Evolutionary conservation across 768 basidiomycete genomes (phyloP).

Genomic region (Tylopilus balloui): DNA sequence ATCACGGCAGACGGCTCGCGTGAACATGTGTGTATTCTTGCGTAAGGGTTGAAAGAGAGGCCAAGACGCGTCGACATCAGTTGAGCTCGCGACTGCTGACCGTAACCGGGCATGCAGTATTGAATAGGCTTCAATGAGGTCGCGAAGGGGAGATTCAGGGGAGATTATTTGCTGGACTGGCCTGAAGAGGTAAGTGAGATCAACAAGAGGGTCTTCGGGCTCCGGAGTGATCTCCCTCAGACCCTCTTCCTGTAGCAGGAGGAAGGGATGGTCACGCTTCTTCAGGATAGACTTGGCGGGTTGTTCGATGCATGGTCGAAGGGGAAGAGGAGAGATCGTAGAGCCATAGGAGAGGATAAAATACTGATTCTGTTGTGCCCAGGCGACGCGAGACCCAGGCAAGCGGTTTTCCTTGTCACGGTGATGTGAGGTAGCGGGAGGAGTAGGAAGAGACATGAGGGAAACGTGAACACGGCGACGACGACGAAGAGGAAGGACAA

Average conservation of each 20-base stretch:
- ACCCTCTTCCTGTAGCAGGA: constrained; percentile 39
- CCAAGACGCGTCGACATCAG: constrained; percentile 59
- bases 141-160: constrained; percentile 42
- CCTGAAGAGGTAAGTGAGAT: constrained; percentile 59
- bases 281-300: constrained; percentile 73
- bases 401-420: constrained; percentile 49
- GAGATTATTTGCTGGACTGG: constrained; percentile 60
- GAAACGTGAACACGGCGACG: constrained; percentile 8
- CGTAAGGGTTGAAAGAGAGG: constrained; percentile 70
- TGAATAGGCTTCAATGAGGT: constrained; percentile 72
- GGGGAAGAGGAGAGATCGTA: constrained; percentile 20
- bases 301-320: constrained; percentile 37
- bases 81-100: constrained; percentile 35
- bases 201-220: constrained; percentile 59
- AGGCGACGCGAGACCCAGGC: constrained; percentile 41
- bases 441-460: constrained; percentile 52
- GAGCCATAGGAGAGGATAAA: constrained; percentile 36
- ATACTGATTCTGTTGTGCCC: constrained; percentile 50
- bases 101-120: constrained; percentile 64
- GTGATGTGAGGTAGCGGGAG: constrained; percentile 57
- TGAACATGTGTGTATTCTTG: constrained; percentile 47
- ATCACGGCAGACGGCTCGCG: constrained; percentile 62
- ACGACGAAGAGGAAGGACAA: constrained; percentile 5
- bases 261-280: constrained; percentile 33
- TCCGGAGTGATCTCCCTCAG: constrained; percentile 72